Conservation (phyloP, 768 basidiomycete genomes). For the Leucosporidium yakuticum region DNA sequence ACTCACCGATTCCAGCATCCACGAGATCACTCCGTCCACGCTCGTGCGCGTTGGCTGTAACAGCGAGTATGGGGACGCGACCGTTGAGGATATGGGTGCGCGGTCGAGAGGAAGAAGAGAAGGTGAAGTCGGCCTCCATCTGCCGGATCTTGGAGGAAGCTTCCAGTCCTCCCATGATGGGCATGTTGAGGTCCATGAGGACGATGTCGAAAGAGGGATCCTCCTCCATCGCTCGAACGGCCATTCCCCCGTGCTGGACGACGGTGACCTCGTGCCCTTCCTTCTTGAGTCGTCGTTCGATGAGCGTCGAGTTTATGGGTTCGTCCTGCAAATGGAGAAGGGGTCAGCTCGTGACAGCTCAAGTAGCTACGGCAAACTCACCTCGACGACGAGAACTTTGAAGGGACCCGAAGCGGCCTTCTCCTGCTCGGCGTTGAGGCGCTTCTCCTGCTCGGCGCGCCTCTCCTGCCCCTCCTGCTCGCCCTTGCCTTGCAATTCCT, state of each 20-base stretch:
- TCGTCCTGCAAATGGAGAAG: conserved; percentile 53
- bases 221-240: conserved; percentile 52
- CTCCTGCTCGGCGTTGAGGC: background rate
- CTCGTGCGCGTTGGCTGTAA: conserved; percentile 62
- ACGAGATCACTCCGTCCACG: conserved; percentile 24
- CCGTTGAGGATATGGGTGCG: conserved; percentile 54
- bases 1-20: conserved; percentile 26
- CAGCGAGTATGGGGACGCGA: conserved; percentile 67
- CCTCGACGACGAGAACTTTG: conserved; percentile 65
- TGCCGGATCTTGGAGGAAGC: conserved; percentile 62
- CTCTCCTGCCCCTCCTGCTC: background rate
- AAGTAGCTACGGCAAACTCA: conserved; percentile 37
- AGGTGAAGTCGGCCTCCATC: conserved; percentile 48
- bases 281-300: conserved; percentile 60
- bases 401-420: conserved; percentile 30
- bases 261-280: conserved; percentile 63
- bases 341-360: background rate
- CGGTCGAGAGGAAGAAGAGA: conserved; percentile 35
- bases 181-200: conserved; percentile 75
- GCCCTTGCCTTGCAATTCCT: no score
- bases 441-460: background rate
- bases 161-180: conserved; percentile 64
- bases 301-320: conserved; percentile 63
- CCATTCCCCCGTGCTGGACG: conserved; percentile 69
- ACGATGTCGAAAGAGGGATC: conserved; percentile 65